These are phyloP conservation scores for Polyporus tsugae DNA, from an alignment of 1,284 basidiomycete genomes.

Conservation along the genomic window DNA sequence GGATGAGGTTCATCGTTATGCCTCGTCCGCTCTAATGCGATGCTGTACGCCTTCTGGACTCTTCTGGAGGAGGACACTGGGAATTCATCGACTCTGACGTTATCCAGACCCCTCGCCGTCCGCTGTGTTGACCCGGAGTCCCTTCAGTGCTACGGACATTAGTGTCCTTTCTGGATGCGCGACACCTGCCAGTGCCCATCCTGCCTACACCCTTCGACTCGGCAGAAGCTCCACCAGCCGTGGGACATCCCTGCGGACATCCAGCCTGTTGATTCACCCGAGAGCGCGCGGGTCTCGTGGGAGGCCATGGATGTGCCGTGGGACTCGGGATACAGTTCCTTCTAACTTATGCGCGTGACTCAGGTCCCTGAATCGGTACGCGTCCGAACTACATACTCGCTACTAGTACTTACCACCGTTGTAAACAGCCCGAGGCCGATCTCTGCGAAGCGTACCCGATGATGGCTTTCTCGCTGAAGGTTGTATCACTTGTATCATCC, in stretches of 20 bases:
- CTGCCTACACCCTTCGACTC: conserved; percentile 63
- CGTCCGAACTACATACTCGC: conserved; percentile 18
- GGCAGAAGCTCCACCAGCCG: conserved; percentile 74
- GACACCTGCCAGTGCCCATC: conserved; percentile 62
- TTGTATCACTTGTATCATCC: too few species aligned
- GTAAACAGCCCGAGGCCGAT: too few species aligned
- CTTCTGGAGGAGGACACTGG: too few species aligned
- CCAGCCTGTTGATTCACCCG: conserved; percentile 43
- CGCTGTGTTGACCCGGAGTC: neutral
- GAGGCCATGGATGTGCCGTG: conserved; percentile 62
- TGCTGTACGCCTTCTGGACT: too few species aligned
- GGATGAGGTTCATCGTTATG: too few species aligned
- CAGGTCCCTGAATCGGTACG: conserved; percentile 58
- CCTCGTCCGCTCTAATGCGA: too few species aligned
- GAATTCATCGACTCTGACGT: too few species aligned
- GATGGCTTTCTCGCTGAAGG: too few species aligned
- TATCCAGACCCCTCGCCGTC: too few species aligned
- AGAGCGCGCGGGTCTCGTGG: conserved; percentile 47
- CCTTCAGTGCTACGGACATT: conserved; percentile 32
- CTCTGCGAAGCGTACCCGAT: too few species aligned
- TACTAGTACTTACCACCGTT: too few species aligned
- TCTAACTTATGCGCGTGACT: conserved; percentile 53
- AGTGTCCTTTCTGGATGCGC: conserved; percentile 54
- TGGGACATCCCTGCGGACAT: conserved; percentile 65
- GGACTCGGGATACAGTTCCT: conserved; percentile 65